Evolutionary conservation across 345 rosid genomes (phyloP).

Genomic region (Hirschfeldia incana): DNA sequence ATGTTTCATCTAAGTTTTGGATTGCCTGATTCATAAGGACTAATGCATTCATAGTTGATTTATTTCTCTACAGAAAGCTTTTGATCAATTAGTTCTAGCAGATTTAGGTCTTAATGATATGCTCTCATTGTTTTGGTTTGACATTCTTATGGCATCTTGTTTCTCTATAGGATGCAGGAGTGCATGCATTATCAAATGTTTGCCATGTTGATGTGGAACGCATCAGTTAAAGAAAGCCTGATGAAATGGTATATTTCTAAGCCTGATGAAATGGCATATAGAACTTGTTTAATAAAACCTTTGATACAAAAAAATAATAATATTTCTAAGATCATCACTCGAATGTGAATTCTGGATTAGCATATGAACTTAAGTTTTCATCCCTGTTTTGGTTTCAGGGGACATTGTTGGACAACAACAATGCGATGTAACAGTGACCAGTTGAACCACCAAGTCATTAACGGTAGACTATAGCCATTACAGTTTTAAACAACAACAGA

Average conservation of each 20-base stretch:
- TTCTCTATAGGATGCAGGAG: constrained; percentile 99
- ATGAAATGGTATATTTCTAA: constrained; percentile 64
- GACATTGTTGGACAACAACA: neutral
- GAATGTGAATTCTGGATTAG: neutral
- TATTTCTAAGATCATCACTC: neutral
- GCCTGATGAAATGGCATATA: no score
- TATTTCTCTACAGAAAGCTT: no score
- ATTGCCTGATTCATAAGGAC: neutral
- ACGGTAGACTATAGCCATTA: no score
- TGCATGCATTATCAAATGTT: constrained; percentile 91
- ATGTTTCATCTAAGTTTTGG: neutral
- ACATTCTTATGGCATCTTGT: no score
- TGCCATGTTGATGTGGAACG: constrained; percentile 93
- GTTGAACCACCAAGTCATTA: neutral
- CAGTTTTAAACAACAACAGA: no score
- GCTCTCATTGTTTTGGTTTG: neutral
- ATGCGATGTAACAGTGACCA: neutral
- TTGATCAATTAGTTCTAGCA: no score
- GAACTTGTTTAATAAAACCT: neutral
- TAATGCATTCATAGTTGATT: no score
- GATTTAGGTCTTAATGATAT: no score
- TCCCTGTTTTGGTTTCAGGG: neutral
- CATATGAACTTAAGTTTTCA: neutral
- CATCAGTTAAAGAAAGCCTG: constrained; percentile 87
- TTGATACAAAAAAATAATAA: no score